Evolutionary conservation across 2,329 filamentous ascomycete species (phyloP), one percentile per base, ranked within the genome.

Genomic region (Pestalotiopsis sp.): DNA sequence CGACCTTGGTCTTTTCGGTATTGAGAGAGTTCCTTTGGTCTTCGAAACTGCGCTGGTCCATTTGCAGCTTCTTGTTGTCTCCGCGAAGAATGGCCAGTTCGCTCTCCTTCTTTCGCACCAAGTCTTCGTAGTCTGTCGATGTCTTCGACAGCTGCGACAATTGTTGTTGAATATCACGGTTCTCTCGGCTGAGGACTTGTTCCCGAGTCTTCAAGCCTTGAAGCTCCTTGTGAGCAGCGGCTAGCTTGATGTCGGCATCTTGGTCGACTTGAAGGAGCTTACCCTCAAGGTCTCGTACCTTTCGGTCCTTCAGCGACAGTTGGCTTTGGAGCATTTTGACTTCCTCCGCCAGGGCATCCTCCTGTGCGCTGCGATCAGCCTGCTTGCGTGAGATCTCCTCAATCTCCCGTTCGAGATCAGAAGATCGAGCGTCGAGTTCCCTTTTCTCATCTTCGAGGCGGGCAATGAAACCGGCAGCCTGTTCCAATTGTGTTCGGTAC

Each of bases 271-370:
- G 92, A 49, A 98, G 83, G 52, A 98, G 82, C 76, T 94, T 96
- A 41, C 86, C 85, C 79, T 99, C 95, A 7, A 98, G 85, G 67
- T 99, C 96, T 68, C 93, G 90, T 4, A 94, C 84, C 79, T 98
- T 99, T 68, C 93, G 90, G 67, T 98, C 95, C 80, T 97, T 97
- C 70, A 98, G 82, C 66, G 89, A 88, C 13, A 99, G 83, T 73
- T 98, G 95, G 73, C 95, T 98, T 74, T 95, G 92, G 4, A 99
- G 88, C 88, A 98, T 93, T 78, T 93, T 93, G 73, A 98, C 89
- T 75, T 99, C 94, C 71, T 94, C 93, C 62, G 89, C 89, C 20
- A 99, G 84, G 12, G 87, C 88, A 52, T 92, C 88, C 77, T 98
- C 93, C 70, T 94, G 90, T 72, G 90, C 88, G 71, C 91, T 93